Conservation (phyloP, 2,329 filamentous ascomycete species). For the Exophiala spinifera region DNA sequence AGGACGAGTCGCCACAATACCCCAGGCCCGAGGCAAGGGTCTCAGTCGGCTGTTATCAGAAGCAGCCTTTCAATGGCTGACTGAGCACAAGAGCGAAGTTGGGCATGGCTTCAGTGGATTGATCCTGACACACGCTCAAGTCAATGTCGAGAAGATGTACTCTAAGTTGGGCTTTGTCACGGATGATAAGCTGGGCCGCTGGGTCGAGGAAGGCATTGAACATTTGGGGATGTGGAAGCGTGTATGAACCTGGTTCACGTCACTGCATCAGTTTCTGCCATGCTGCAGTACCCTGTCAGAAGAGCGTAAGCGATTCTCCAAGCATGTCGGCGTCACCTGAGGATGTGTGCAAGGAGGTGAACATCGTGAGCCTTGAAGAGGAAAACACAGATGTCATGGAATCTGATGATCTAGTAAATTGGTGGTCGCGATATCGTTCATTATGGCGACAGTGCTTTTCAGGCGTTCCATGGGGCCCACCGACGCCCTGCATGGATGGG, state of each 20-base stretch:
- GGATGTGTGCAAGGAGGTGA: too few relatives aligned
- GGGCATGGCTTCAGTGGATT: slow-evolving; percentile 65
- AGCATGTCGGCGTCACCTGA: too few relatives aligned
- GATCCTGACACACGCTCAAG: slow-evolving; percentile 76
- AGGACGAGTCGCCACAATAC: slow-evolving; percentile 69
- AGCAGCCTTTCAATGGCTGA: slow-evolving; percentile 66
- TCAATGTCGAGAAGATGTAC: slow-evolving; percentile 63
- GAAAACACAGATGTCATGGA: too few relatives aligned
- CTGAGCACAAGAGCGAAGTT: slow-evolving; percentile 52
- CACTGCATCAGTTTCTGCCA: too few relatives aligned
- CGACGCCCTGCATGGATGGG: too few relatives aligned
- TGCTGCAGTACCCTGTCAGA: too few relatives aligned
- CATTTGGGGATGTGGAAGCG: slow-evolving; percentile 80
- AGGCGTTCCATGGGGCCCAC: too few relatives aligned
- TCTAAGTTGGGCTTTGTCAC: slow-evolving; percentile 67
- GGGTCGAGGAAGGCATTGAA: slow-evolving; percentile 79
- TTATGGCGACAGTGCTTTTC: too few relatives aligned
- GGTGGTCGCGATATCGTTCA: too few relatives aligned
- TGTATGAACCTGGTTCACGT: slow-evolving; percentile 21
- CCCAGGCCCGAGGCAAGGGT: slow-evolving; percentile 62
- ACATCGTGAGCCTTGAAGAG: too few relatives aligned
- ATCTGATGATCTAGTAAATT: too few relatives aligned
- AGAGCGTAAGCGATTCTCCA: too few relatives aligned
- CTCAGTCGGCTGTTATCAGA: slow-evolving; percentile 66
- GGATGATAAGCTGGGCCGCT: slow-evolving; percentile 71